Conservation (phyloP, 2,329 filamentous ascomycete genomes). For the Domatiomyces catenatus region DNA sequence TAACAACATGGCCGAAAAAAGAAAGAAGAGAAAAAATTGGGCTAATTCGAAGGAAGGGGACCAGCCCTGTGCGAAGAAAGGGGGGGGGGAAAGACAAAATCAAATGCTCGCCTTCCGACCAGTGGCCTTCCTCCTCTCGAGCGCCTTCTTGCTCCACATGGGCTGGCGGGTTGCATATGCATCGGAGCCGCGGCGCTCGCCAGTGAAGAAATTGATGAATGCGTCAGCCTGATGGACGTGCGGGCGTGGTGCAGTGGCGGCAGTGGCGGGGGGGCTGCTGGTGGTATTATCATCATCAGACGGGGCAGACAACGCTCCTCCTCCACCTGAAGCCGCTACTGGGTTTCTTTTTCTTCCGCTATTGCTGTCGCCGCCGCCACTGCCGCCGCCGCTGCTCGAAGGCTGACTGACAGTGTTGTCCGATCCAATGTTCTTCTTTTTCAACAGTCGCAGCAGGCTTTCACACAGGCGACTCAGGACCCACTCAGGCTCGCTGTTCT, state of each 20-base stretch:
- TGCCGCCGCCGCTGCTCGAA: background rate
- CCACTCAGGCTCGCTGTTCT: slow-evolving; percentile 50
- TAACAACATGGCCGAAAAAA: too few species aligned
- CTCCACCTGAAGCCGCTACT: background rate
- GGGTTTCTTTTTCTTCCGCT: background rate
- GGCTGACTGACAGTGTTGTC: slow-evolving; percentile 1
- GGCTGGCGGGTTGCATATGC: slow-evolving; percentile 6
- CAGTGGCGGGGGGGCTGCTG: background rate
- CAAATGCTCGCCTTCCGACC: background rate
- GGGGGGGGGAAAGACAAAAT: too few species aligned
- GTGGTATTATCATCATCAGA: background rate
- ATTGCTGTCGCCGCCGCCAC: background rate
- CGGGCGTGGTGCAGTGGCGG: background rate
- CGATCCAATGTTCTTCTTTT: slow-evolving; percentile 9
- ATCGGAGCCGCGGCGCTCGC: slow-evolving; percentile 7
- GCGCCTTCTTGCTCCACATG: slow-evolving; percentile 12
- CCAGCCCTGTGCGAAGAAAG: too few species aligned
- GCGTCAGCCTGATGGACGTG: slow-evolving; percentile 5
- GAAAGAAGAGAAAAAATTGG: too few species aligned
- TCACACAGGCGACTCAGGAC: slow-evolving; percentile 50
- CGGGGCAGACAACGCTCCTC: too few species aligned
- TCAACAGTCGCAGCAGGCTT: slow-evolving; percentile 36
- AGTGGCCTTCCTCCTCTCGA: background rate
- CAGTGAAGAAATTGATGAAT: slow-evolving; percentile 12
- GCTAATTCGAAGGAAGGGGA: too few species aligned